These are phyloP conservation scores for Nakaseomyces uthaithaninus DNA, from an alignment of 1,139 yeast genomes.

Conservation along the genomic window DNA sequence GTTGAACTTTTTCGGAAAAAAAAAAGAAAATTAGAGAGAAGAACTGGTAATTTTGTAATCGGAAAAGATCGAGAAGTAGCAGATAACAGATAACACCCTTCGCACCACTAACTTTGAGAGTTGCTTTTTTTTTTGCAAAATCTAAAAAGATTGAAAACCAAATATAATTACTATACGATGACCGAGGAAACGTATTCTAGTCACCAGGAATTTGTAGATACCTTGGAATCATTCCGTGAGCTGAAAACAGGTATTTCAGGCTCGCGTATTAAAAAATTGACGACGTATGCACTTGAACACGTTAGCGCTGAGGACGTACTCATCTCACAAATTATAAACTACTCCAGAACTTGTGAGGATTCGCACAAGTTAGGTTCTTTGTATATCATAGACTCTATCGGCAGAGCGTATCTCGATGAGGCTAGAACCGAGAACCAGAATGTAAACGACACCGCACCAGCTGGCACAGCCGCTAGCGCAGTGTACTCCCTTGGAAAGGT, in stretches of 20 bases:
- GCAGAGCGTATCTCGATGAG: constrained; percentile 75
- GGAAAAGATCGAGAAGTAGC: too few relatives aligned
- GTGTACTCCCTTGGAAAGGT: constrained; percentile 52
- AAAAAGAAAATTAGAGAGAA: too few relatives aligned
- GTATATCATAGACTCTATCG: constrained; percentile 87
- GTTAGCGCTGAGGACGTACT: constrained; percentile 37
- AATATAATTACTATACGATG: not conserved
- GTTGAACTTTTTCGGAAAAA: too few relatives aligned
- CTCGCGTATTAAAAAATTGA: constrained; percentile 79
- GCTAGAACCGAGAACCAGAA: constrained; percentile 48
- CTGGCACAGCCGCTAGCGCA: constrained; percentile 72
- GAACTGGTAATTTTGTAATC: too few relatives aligned
- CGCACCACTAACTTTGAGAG: too few relatives aligned
- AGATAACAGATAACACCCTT: too few relatives aligned
- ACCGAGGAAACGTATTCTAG: constrained; percentile 9
- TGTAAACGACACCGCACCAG: constrained; percentile 41
- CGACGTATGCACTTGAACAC: constrained; percentile 68
- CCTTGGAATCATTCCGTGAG: constrained; percentile 63
- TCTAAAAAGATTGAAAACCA: not conserved
- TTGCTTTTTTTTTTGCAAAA: too few relatives aligned
- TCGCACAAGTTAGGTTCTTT: constrained; percentile 84
- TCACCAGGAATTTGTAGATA: constrained; percentile 55
- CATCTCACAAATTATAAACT: constrained; percentile 34
- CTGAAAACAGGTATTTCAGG: constrained; percentile 93
- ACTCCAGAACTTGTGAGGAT: constrained; percentile 66